These are phyloP conservation scores for Leccinum rimulosum DNA, from an alignment of 768 basidiomycete species.

Conservation along the genomic window DNA sequence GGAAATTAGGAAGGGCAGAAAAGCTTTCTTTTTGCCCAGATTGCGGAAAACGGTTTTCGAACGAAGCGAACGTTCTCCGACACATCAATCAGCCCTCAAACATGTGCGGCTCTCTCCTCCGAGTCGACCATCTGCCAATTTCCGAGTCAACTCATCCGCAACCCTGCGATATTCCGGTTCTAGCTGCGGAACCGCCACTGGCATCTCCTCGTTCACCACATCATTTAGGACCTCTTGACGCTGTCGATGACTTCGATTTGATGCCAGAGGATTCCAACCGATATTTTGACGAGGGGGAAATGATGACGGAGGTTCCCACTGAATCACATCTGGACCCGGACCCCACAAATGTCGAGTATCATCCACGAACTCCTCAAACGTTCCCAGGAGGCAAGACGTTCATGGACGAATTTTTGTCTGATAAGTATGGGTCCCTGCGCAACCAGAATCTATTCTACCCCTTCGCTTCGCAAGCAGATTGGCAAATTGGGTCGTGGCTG, in stretches of 20 bases:
- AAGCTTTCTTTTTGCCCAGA: background rate
- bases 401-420: background rate
- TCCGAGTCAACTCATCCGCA: background rate
- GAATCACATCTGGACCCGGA: background rate
- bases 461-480: background rate
- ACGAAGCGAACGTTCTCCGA: background rate
- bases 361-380: background rate
- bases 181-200: background rate
- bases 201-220: background rate
- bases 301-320: no score
- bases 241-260: background rate
- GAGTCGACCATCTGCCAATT: background rate
- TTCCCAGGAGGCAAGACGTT: background rate
- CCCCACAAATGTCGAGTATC: background rate
- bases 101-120: background rate
- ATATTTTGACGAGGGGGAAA: background rate
- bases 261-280: background rate
- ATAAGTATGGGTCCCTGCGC: background rate
- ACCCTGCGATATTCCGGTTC: background rate
- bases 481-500: background rate
- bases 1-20: background rate
- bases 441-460: background rate
- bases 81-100: background rate
- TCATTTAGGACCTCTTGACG: background rate
- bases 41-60: background rate